Base-by-base conservation (phyloP, 208 protist genomes). In the Kentomonas sorsogonicus region DNA sequence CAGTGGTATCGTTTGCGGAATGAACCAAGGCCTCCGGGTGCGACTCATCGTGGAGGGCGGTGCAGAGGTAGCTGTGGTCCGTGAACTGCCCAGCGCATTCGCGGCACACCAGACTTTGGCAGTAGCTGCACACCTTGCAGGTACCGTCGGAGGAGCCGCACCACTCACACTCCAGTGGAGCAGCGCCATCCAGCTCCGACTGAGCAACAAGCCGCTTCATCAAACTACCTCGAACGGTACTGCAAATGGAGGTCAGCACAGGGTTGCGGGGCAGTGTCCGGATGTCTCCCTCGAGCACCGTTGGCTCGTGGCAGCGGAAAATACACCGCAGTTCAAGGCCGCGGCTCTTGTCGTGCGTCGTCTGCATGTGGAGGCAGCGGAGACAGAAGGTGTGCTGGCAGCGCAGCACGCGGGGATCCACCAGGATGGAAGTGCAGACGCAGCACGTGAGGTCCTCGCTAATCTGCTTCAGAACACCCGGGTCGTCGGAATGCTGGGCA, bases 331-430 rank as follows among this genome's bases (percentile, higher is more conserved):
- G 44, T n/a, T 51, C 53, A 9, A 79, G 46, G 26, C 64, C 18
- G 20, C 33, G 31, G 33, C 48, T 63, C 5, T 74, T 70, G 18
- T 83, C 64, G 25, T 73, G 64, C 27, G 64, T 33, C 3, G 71
- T 61, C 20, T 55, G 64, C 11, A 48, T 56, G 63, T 78, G 79
- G 15, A 86, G 55, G 33, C 82, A 89, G n/a, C 77, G 68, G 2
- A 89, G 60, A 51, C 82, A 89, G 57, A 89, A 86, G 38, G 57
- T 72, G 56, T 89, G 82, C 53, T 89, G 77, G 50, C 82, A 89
- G n/a, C 46, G 31, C n/a, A 89, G 63, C 13, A 86, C 58, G 27
- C 82, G 72, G 0, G 82, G 82, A 40, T 89, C 77, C 6, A 82
- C 66, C 22, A 86, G 63, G 10, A 84, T 38, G 15, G 29, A 68